Evolutionary conservation across 2,329 filamentous ascomycete genomes (phyloP), one percentile per base, ranked within the genome.

Genomic region (Pseudogymnoascus sp.): DNA sequence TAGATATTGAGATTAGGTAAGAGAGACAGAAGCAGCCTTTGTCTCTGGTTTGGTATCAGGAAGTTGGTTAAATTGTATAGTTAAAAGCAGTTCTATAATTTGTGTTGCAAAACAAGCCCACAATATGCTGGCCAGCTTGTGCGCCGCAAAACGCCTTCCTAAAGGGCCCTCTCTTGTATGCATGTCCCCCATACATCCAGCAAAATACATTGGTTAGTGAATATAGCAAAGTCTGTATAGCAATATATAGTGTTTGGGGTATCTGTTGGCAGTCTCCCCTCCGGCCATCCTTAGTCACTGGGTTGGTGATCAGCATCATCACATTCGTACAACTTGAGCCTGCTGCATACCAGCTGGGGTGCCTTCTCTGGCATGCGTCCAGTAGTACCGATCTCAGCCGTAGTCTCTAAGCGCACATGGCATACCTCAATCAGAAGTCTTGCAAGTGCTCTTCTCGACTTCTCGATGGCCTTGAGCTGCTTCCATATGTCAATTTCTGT

Each of bases 1-100:
- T 77, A 55, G 71, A 75, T 60, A 65, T 75, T 64, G 73, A 75
- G 64, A 69, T 75, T 58, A 59, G 64, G 37, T 69, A 63, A 55
- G 59, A 23, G 55, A 26, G 8, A 13, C n/a, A 30, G 26, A 18
- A 30, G 9, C 26, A 30, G 45, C 26, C 12, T 52, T 5, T 30
- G 45, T 52, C 23, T 18, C 26, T 52, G n/a, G 26, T 13, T 52
- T 30, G 45, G 26, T 30, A 52, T 33, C 26, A 19, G 26, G 26
- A 6, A 19, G 13, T 52, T 52, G 26, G 26, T 19, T 30, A 52
- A 52, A 52, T 52, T 52, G 45, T 52, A 52, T 52, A 8, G 45
- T 52, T 52, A 52, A 30, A 2, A 52, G 26, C 9, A 52, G 45
- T 19, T 30, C 45, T 19, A 30, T 52, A 30, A 52, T 52, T 7